Evolutionary conservation across 2,329 filamentous ascomycete genomes (phyloP).

Genomic region (Aspergillus sergii): DNA sequence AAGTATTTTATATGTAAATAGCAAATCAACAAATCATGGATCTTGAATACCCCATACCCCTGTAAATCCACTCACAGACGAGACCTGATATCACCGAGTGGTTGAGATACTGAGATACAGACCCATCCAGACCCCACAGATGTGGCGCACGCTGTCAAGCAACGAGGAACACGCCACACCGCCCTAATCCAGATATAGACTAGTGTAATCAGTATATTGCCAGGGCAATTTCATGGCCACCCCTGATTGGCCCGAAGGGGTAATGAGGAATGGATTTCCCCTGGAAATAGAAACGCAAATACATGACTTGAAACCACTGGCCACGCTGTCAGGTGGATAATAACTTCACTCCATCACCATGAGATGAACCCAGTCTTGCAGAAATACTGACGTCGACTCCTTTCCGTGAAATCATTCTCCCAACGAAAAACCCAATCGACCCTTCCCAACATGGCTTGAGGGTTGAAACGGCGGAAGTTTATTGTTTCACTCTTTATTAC

Average conservation of each 20-base stretch:
- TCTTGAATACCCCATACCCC: no score
- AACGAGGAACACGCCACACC: neutral
- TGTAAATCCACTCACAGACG: no score
- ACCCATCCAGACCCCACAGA: no score
- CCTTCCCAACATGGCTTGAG: slow-evolving; percentile 1
- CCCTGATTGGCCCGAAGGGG: neutral
- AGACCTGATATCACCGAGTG: no score
- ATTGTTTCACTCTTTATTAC: neutral
- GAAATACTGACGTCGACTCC: neutral
- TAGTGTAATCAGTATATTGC: neutral
- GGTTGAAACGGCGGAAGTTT: neutral
- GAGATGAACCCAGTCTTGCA: neutral
- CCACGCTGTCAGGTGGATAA: neutral
- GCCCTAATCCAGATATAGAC: neutral
- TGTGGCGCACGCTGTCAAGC: neutral
- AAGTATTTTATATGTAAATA: no score
- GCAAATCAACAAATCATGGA: no score
- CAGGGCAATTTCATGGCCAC: neutral
- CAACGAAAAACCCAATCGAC: neutral
- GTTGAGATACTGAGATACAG: no score
- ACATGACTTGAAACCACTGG: neutral
- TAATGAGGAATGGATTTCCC: neutral
- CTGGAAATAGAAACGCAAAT: neutral
- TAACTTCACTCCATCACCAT: neutral
- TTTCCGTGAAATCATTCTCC: neutral